Conservation (phyloP, 352 stramenopile genomes). For the Globisporangium canariense region DNA sequence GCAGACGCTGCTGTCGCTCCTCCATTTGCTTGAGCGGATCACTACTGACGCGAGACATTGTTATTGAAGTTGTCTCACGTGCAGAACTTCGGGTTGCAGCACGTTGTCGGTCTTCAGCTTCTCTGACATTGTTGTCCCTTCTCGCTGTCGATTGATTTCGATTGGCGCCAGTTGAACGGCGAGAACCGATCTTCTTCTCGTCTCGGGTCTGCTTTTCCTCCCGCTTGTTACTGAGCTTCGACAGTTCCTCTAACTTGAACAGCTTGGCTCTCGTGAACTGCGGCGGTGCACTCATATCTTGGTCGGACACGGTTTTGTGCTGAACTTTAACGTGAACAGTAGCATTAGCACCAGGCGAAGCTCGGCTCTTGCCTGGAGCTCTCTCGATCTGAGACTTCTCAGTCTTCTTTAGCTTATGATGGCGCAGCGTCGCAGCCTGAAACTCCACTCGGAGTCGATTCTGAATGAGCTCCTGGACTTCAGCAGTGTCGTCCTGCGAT, state of each 20-base stretch:
- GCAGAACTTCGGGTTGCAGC: background rate
- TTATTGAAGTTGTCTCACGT: background rate
- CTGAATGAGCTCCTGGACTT: slow-evolving; percentile 47
- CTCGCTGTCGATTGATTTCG: background rate
- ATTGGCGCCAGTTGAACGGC: no score
- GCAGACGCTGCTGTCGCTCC: slow-evolving; percentile 26
- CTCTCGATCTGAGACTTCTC: background rate
- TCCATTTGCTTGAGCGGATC: slow-evolving; percentile 32
- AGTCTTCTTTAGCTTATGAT: background rate
- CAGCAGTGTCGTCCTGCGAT: slow-evolving; percentile 10
- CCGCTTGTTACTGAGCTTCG: background rate
- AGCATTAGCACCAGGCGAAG: background rate
- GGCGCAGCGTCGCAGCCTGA: slow-evolving; percentile 33
- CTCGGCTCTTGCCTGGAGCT: background rate
- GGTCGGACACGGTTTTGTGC: background rate
- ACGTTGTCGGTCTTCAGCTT: background rate
- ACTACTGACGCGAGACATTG: background rate
- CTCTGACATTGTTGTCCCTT: background rate
- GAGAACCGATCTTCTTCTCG: background rate
- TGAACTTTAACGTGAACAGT: background rate
- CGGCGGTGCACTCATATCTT: background rate
- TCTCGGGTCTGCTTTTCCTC: background rate
- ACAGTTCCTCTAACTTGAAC: background rate
- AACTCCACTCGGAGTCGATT: slow-evolving; percentile 44
- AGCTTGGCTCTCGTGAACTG: background rate